Evolutionary conservation across 1,284 basidiomycete genomes (phyloP).

Genomic region (Tilletia indica): DNA sequence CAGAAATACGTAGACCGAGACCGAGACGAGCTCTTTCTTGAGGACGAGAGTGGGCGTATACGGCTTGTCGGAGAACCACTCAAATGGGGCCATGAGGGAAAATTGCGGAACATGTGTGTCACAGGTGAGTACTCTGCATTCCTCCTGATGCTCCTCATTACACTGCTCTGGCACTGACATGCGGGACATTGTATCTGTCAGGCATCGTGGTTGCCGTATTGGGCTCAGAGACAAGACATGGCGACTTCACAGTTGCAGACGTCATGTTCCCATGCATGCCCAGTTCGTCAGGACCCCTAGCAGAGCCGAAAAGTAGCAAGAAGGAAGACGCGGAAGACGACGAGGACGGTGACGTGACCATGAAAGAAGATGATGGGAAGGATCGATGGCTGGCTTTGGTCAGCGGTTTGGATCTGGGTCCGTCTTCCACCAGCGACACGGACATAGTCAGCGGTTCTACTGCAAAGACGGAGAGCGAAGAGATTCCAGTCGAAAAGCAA

Average conservation of each 20-base stretch:
- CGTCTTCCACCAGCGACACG: slow-evolving; percentile 10
- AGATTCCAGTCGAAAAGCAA: not conserved
- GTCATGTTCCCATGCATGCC: slow-evolving; percentile 70
- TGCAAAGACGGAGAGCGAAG: slow-evolving; percentile 9
- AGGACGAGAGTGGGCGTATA: slow-evolving; percentile 92
- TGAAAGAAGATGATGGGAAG: slow-evolving; percentile 28
- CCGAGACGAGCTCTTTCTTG: slow-evolving; percentile 80
- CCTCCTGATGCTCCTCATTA: not conserved
- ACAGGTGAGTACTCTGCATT: slow-evolving; percentile 30
- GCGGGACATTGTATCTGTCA: slow-evolving; percentile 26
- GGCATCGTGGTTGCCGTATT: slow-evolving; percentile 83
- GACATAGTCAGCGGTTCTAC: not conserved
- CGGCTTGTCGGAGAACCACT: slow-evolving; percentile 72
- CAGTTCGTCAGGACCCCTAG: not conserved
- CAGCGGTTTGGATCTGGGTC: slow-evolving; percentile 66
- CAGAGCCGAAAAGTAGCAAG: not conserved
- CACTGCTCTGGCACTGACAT: not conserved
- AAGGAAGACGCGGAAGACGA: slow-evolving; percentile 19
- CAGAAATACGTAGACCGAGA: slow-evolving; percentile 62
- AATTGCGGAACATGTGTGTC: slow-evolving; percentile 36
- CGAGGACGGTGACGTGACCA: slow-evolving; percentile 31
- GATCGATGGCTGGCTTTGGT: slow-evolving; percentile 77
- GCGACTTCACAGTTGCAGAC: slow-evolving; percentile 94
- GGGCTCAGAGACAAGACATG: slow-evolving; percentile 80
- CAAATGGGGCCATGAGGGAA: slow-evolving; percentile 23